Evolutionary conservation across 2,329 filamentous ascomycete species (phyloP).

Genomic region (Monosporascus sp.): DNA sequence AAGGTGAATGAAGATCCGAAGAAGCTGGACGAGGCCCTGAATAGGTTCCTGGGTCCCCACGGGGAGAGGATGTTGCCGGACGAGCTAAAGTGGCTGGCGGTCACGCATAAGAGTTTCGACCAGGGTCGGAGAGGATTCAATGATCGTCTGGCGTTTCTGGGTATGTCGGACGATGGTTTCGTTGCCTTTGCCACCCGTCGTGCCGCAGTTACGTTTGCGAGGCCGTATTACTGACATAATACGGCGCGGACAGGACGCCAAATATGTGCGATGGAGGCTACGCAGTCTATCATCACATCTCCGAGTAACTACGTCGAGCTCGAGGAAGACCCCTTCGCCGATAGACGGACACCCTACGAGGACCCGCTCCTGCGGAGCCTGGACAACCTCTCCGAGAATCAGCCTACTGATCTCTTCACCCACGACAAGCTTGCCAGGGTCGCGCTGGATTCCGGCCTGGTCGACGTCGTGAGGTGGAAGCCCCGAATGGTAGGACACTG

Average conservation of each 20-base stretch:
- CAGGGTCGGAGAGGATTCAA: conserved; percentile 93
- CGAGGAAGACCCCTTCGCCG: conserved; percentile 35
- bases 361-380: conserved; percentile 69
- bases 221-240: conserved; percentile 6
- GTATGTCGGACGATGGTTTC: conserved; percentile 41
- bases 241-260: conserved; percentile 19
- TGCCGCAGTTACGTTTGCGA: neutral
- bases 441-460: conserved; percentile 64
- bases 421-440: conserved; percentile 63
- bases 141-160: conserved; percentile 82
- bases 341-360: conserved; percentile 59
- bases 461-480: conserved; percentile 79
- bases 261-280: conserved; percentile 23
- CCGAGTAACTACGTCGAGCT: conserved; percentile 22
- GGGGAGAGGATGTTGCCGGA: conserved; percentile 74
- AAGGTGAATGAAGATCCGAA: conserved; percentile 70
- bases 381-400: conserved; percentile 60
- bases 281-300: conserved; percentile 60
- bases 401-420: conserved; percentile 57
- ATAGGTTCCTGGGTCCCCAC: conserved; percentile 65
- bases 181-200: neutral
- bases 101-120: conserved; percentile 98
- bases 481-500: conserved; percentile 64
- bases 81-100: conserved; percentile 91
- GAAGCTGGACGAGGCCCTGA: conserved; percentile 72